Evolutionary conservation across 2,329 filamentous ascomycete genomes (phyloP).

Genomic region (Pestalotiopsis sp.): DNA sequence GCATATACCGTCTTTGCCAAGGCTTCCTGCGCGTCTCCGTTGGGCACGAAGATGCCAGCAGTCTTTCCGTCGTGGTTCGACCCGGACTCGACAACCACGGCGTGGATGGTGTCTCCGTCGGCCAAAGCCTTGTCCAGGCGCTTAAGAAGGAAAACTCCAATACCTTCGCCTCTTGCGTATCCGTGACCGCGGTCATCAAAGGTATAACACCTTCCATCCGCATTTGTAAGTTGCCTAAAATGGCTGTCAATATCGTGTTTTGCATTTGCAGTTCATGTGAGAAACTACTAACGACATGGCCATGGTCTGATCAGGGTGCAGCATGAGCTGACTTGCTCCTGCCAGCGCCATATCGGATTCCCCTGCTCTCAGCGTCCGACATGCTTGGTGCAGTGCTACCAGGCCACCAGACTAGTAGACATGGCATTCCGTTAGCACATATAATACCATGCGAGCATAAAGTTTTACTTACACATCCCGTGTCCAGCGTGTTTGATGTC

Average conservation of each 20-base stretch:
- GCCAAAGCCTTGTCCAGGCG: slow-evolving; percentile 42
- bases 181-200: slow-evolving; percentile 47
- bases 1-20: slow-evolving; percentile 35
- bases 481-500: slow-evolving; percentile 13
- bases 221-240: background rate
- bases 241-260: background rate
- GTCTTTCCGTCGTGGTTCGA: slow-evolving; percentile 41
- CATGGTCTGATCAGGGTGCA: slow-evolving; percentile 3
- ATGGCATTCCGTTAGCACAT: background rate
- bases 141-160: slow-evolving; percentile 48
- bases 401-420: slow-evolving; percentile 10
- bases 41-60: slow-evolving; percentile 31
- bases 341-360: slow-evolving; percentile 6
- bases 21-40: slow-evolving; percentile 25
- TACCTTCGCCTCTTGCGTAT: slow-evolving; percentile 53
- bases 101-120: slow-evolving; percentile 45
- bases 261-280: background rate
- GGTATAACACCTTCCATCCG: slow-evolving; percentile 15
- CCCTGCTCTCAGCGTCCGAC: background rate
- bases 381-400: slow-evolving; percentile 14
- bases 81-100: slow-evolving; percentile 35
- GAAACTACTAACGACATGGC: background rate
- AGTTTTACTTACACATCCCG: slow-evolving; percentile 12
- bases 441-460: background rate
- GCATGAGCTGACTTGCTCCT: background rate